Percentiles rank a stretch among this genome's conserved stretches.
These are phyloP conservation scores for Rhododendron griersonianum DNA, from an alignment of 148 eudicot genomes.

Conservation along the genomic window DNA sequence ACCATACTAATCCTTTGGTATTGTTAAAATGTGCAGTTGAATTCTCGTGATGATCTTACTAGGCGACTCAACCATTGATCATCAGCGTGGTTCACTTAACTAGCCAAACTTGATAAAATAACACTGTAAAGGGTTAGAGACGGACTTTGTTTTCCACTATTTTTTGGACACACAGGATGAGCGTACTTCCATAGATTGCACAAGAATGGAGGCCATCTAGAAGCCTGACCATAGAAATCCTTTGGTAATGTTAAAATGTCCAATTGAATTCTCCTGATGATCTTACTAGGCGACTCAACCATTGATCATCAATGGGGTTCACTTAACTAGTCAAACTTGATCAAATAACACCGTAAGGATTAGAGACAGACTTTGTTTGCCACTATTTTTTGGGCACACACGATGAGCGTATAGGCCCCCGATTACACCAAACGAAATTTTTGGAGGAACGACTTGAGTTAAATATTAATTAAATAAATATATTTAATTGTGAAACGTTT, in stretches of 20 bases:
- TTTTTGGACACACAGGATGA: neutral
- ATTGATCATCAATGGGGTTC: neutral
- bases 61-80: neutral
- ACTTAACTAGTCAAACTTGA: no score
- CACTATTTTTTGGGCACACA: neutral
- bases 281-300: neutral
- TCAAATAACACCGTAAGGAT: neutral
- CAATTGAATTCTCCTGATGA: neutral
- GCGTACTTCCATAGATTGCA: no score
- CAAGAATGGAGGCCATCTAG: neutral
- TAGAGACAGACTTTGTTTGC: neutral
- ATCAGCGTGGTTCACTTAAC: neutral
- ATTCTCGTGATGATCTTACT: neutral
- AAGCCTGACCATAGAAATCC: neutral
- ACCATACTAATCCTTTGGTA: neutral
- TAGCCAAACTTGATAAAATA: no score
- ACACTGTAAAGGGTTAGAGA: neutral
- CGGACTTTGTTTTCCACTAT: neutral
- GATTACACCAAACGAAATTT: neutral
- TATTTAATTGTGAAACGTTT: no score
- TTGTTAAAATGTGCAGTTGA: neutral
- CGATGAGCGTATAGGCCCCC: neutral
- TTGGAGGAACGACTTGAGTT: neutral
- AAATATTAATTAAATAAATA: no score
- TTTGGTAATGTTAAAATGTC: neutral